phyloP scores from a whole-genome alignment of 1,284 basidiomycete genomes.

The Sporisorium iseilematis-ciliati region DNA sequence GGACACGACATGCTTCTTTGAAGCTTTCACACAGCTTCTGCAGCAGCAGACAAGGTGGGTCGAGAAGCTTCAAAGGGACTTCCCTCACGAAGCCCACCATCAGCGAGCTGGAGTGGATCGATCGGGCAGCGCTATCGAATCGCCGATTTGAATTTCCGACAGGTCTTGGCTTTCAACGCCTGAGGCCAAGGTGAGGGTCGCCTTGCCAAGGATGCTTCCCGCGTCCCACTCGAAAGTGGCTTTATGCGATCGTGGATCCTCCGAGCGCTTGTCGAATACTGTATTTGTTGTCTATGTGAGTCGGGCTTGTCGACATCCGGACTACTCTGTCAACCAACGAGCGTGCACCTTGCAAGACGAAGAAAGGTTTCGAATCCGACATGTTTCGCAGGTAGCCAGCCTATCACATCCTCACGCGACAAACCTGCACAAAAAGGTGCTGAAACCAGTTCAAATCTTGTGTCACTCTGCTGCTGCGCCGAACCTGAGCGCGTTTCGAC shows the following conservation, averaged over 20 bases:
- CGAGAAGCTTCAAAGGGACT: not conserved
- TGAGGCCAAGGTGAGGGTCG: not conserved
- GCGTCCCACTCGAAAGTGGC: not conserved
- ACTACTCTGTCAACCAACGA: not conserved
- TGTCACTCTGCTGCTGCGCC: not conserved
- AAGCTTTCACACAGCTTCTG: slow-evolving; percentile 1
- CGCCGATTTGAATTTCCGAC: not conserved
- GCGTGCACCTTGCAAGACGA: too few species aligned
- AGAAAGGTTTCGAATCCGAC: not conserved
- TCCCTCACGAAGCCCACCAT: not conserved
- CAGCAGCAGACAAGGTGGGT: not conserved
- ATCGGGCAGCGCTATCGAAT: not conserved
- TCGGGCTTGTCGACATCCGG: not conserved
- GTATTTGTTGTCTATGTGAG: not conserved
- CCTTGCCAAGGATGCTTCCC: not conserved
- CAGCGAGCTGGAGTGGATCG: not conserved
- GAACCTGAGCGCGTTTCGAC: slow-evolving; percentile 5
- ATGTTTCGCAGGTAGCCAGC: not conserved
- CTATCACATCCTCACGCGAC: slow-evolving; percentile 1
- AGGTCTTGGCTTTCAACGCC: not conserved
- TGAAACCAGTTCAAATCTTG: not conserved
- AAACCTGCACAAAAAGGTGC: not conserved
- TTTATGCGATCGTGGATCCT: slow-evolving; percentile 10
- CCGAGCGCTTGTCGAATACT: not conserved
- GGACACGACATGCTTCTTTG: not conserved